These are phyloP conservation scores for Margaritispora aquatica DNA, from an alignment of 495 filamentous ascomycete species.

Conservation along the genomic window DNA sequence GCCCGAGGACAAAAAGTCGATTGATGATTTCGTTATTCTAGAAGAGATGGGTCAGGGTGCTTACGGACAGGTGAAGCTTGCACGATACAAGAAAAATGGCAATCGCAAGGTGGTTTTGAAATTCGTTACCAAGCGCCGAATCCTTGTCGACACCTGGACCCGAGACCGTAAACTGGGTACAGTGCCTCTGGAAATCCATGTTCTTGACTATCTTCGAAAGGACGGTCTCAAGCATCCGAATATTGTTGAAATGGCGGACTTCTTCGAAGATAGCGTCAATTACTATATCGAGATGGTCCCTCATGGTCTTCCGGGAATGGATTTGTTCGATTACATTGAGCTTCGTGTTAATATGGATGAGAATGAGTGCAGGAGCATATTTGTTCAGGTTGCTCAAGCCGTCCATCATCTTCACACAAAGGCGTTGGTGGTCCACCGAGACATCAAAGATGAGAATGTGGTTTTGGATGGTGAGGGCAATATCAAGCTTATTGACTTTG, in stretches of 20 bases:
- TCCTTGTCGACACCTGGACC: constrained; percentile 98
- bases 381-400: constrained; percentile 83
- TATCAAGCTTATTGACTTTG: constrained; percentile 97
- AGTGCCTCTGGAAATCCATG: constrained; percentile 95
- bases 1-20: constrained; percentile 59
- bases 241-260: constrained; percentile 97
- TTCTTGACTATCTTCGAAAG: constrained; percentile 85
- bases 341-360: constrained; percentile 96
- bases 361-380: constrained; percentile 87
- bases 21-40: constrained; percentile 84
- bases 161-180: constrained; percentile 92
- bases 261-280: constrained; percentile 96
- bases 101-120: constrained; percentile 87
- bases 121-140: constrained; percentile 94
- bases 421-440: constrained; percentile 88
- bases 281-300: constrained; percentile 99
- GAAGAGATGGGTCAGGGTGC: constrained; percentile 99
- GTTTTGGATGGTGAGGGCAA: constrained; percentile 91
- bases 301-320: constrained; percentile 95
- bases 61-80: constrained; percentile 95
- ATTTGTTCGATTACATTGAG: constrained; percentile 98
- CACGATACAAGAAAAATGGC: constrained; percentile 73
- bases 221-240: constrained; percentile 88
- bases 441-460: constrained; percentile 99
- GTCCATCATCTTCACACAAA: constrained; percentile 89